Evolutionary conservation across 495 filamentous ascomycete species (phyloP), one percentile per base, ranked within the genome.

Genomic region (Hyaloscypha hepaticicola): DNA sequence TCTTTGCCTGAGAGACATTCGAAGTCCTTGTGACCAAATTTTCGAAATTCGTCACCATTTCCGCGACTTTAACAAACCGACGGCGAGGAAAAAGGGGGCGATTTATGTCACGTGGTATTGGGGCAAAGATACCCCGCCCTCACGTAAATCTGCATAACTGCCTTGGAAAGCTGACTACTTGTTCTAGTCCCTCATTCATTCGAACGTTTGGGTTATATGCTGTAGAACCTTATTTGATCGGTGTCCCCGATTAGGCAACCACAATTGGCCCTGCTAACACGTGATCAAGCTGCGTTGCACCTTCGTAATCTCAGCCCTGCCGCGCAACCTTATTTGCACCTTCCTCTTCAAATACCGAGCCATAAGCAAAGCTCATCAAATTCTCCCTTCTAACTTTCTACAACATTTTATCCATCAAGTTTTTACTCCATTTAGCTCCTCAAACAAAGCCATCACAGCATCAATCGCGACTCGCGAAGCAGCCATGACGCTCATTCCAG

Each of bases 401-500:
- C 31, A 5, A 12, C 31, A 5, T 34, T 12, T 34, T 34, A 5
- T 34, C 31, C 38, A 45, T 45, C 38, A 16, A n/a, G n/a, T n/a
- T n/a, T n/a, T 45, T 0, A 45, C 9, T 16, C 14, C 14, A 45
- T 5, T 5, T 3, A 8, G 4, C 19, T 45, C 38, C 38, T 45
- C 38, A 14, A 16, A 53, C 25, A 25, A 26, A 53, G 24, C 22
- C 25, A 53, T 53, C 50, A 19, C 19, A 21, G 25, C 25, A 25
- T 24, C 48, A 5, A 53, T 53, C 25, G 50, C 21, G 25, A 53
- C 24, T 53, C 25, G 50, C 21, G 25, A 53, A 53, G 50, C 21
- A 53, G n/a, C 16, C 25, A 57, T 57, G 53, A 57, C 52, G 1
- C 24, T 61, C 49, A 61, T 61, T 26, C 59, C 59, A 53, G 45